phyloP scores from a whole-genome alignment of 805 yeast genomes.

The Kodamaea lidongshanica region DNA sequence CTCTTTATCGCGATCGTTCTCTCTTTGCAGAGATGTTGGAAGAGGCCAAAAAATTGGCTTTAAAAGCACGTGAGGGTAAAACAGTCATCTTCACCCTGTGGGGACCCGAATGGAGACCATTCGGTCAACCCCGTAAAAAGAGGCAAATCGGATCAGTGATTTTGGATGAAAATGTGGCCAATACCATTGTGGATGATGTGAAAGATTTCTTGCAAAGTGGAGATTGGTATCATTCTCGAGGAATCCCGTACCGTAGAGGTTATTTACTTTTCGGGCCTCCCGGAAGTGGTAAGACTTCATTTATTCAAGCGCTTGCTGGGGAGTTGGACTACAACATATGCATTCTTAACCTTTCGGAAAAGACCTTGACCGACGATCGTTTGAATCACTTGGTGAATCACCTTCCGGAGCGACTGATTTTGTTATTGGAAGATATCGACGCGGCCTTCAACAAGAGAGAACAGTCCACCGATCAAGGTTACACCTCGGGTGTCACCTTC shows the following conservation, averaged over 20 bases:
- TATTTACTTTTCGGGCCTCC: constrained; percentile 95
- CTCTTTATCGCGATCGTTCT: constrained; percentile 73
- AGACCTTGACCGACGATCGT: constrained; percentile 89
- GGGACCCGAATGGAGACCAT: constrained; percentile 99
- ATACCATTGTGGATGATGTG: constrained; percentile 63
- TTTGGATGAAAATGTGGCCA: constrained; percentile 69
- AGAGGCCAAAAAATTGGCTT: constrained; percentile 82
- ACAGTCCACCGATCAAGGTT: constrained; percentile 73
- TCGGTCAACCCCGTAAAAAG: constrained; percentile 91
- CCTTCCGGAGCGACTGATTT: constrained; percentile 81
- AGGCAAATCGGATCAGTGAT: constrained; percentile 81
- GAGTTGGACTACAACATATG: constrained; percentile 94
- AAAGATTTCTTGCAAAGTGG: constrained; percentile 73
- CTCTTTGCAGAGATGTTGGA: constrained; percentile 63
- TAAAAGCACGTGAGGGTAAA: constrained; percentile 80
- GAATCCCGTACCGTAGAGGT: constrained; percentile 97
- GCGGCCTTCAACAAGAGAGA: constrained; percentile 87
- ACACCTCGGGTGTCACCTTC: constrained; percentile 83
- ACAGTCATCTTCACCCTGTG: constrained; percentile 90
- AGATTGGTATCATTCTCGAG: constrained; percentile 89
- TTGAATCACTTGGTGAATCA: constrained; percentile 94
- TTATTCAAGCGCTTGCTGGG: constrained; percentile 95
- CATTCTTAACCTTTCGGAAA: constrained; percentile 83
- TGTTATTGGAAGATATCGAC: constrained; percentile 87
- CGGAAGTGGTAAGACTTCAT: constrained; percentile 93